Evolutionary conservation across 257 asterid species (phyloP), one percentile per base, ranked within the genome.

Genomic region (Echium plantagineum): DNA sequence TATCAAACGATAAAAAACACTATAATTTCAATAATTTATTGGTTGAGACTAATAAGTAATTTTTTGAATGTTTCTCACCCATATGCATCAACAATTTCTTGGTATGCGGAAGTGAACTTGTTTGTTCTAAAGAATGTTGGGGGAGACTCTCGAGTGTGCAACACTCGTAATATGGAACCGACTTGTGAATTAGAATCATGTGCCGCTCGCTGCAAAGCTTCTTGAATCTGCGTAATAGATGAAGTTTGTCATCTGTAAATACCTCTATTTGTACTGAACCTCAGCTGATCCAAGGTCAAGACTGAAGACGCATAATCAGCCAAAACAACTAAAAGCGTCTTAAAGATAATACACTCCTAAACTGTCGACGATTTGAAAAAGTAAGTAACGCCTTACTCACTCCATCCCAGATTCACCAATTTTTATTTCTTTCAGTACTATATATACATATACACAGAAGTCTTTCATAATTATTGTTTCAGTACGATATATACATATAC

Each of bases 31-130:
- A 24, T 24, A 24, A 24, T 24, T 24, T 24, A 24, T 24, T 24
- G 1, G 26, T 24, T 24, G 26, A 24, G n/a, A 24, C 26, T 3
- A 24, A 24, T 24, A 24, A 24, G 26, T 24, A 1, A 24, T 5
- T 52, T 52, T 52, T 6, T 32, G 42, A 42, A 59, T 63, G 60
- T 62, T 69, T 76, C 98, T 79, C 84, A 89, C 98, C 98, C 98
- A 65, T 89, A 93, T 26, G 97, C 98, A 61, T 93, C 98, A 59
- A 93, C 96, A 62, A 93, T 93, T 71, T 84, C 97, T 78, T 93
- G 98, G 72, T 57, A 93, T 62, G 98, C 79, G 70, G 91, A 31
- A 66, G 98, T 86, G 78, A 83, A 77, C 80, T 93, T 93, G 80
- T 93, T 93, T 70, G 98, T 89, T 52, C 28, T 84, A 62, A 93